Base-by-base conservation (phyloP, 2,329 filamentous ascomycete genomes). In the Penicillium digitatum region DNA sequence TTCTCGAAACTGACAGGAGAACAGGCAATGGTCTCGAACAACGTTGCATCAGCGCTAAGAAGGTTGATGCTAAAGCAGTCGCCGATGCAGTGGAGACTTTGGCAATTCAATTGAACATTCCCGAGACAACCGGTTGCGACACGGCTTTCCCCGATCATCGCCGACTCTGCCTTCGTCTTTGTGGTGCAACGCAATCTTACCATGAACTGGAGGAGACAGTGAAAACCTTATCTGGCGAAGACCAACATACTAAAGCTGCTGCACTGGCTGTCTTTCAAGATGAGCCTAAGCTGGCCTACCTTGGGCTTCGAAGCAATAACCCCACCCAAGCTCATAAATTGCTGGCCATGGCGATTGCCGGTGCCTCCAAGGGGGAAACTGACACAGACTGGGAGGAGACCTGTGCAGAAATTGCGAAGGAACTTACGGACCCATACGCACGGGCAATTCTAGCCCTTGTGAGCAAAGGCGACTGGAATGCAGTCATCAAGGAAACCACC, bases 401-500 rank as follows among this genome's bases (percentile, higher is more conserved):
- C 40, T 85, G 84, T 59, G 72, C 77, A 11, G 84, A 83, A 72
- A 83, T 87, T 70, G 80, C 81, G 24, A 82, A 82, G 57, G 82
- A 86, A 62, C 79, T 84, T 10, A 78, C 79, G 0, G 83, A 87
- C 56, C 81, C 83, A 0, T 86, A 85, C 60, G 76, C 84, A 12
- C 82, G 83, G 60, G 83, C 82, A 1, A 79, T 87, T 32, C 75
- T 87, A 3, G 79, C 81, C 3, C 80, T 83, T 57, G 81, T 87
- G 46, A 80, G 81, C 57, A 81, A 79, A 34, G 82, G 81, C 1
- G 77, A 84, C 60, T 87, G 84, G 84, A 74, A 76, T 11, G 78
- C 79, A 20, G 82, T 86, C 3, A 79, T 84, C 48, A 71, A 79
- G 18, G 82, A 84, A 64, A 75, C 76, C 5, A 81, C 83, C 37